A percentile compares a stretch with the other conserved stretches of the same genome.
Conservation (phyloP, 371 early-diverging fungal species). For the Mortierella sp. region DNA sequence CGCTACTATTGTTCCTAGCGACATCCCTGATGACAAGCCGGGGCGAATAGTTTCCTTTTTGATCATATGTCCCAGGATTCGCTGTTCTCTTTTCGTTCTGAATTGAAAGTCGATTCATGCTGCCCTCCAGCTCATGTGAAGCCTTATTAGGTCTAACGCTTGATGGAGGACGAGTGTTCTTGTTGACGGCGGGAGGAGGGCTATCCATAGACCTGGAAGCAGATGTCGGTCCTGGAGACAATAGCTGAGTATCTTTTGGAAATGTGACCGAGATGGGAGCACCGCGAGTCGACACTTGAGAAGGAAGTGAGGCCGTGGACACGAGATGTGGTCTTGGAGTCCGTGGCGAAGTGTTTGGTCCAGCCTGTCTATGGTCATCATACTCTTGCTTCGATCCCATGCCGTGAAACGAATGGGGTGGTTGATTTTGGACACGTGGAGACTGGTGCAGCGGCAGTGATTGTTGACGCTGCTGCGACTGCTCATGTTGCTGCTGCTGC, state of each 20-base stretch:
- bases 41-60: neutral
- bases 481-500: constrained; percentile 1
- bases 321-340: constrained; percentile 5
- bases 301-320: no score
- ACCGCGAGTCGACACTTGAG: neutral
- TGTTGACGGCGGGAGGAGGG: constrained; percentile 34
- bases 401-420: neutral
- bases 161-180: constrained; percentile 31
- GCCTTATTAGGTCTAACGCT: constrained; percentile 12
- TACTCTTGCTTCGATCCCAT: constrained; percentile 30
- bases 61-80: neutral
- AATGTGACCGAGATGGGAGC: constrained; percentile 7
- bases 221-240: constrained; percentile 3
- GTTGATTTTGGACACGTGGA: constrained; percentile 12
- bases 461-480: neutral
- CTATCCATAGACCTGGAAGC: neutral
- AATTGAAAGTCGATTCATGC: constrained; percentile 26
- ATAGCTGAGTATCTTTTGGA: constrained; percentile 10
- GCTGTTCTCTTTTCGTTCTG: constrained; percentile 5
- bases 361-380: neutral
- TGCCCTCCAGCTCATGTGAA: constrained; percentile 14
- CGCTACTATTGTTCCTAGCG: constrained; percentile 1
- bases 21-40: constrained; percentile 2
- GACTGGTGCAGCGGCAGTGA: constrained; percentile 1
- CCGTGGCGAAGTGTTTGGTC: neutral